phyloP scores from a whole-genome alignment of 805 yeast species.

The Pichia heedii region DNA sequence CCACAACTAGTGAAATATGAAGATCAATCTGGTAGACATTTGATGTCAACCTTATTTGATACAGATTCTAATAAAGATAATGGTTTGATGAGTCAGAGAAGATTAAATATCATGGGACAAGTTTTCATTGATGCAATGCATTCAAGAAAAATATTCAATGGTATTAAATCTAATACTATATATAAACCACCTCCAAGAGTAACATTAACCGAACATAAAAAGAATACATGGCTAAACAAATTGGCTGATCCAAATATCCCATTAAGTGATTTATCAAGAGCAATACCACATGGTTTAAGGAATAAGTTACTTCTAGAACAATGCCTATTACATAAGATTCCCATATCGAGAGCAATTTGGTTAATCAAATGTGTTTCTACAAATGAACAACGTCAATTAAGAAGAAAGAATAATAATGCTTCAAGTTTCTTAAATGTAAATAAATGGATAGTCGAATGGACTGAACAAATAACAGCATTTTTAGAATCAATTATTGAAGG shows the following conservation, averaged over 20 bases:
- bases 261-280: conserved; percentile 56
- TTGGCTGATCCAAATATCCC: conserved; percentile 63
- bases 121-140: conserved; percentile 41
- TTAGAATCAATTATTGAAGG: conserved; percentile 43
- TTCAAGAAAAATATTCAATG: conserved; percentile 36
- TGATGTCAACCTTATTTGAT: conserved; percentile 18
- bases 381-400: conserved; percentile 57
- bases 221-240: conserved; percentile 79
- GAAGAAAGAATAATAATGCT: conserved; percentile 31
- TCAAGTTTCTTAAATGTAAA: conserved; percentile 32
- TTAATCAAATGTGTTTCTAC: conserved; percentile 79
- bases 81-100: not conserved
- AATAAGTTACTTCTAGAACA: conserved; percentile 67
- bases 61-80: not conserved
- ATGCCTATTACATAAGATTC: conserved; percentile 57
- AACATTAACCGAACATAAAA: conserved; percentile 77
- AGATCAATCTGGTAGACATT: conserved; percentile 57
- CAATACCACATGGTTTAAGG: conserved; percentile 85
- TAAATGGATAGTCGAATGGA: conserved; percentile 82
- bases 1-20: conserved; percentile 57
- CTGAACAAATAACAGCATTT: conserved; percentile 65
- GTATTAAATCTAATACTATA: conserved; percentile 39
- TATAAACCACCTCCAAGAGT: conserved; percentile 84
- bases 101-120: conserved; percentile 35
- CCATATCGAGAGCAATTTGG: conserved; percentile 83